Evolutionary conservation across 2,329 filamentous ascomycete species (phyloP).

Genomic region (Coniochaeta hoffmannii): DNA sequence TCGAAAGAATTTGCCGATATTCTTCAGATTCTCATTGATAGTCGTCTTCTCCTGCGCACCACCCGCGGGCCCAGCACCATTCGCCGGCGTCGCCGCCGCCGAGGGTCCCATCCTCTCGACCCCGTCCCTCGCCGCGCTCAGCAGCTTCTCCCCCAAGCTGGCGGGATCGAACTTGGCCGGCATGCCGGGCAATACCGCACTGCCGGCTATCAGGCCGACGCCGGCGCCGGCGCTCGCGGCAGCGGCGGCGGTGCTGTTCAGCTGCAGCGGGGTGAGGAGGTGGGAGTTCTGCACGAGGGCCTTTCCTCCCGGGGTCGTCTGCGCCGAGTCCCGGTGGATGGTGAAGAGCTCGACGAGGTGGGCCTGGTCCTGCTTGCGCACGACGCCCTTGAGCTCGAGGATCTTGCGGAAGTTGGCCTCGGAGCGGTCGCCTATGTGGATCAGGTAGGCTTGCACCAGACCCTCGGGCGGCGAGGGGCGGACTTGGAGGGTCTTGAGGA

Average conservation of each 20-base stretch:
- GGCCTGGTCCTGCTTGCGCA: constrained; percentile 68
- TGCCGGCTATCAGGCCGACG: constrained; percentile 32
- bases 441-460: constrained; percentile 92
- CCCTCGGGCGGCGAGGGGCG: constrained; percentile 85
- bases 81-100: constrained; percentile 24
- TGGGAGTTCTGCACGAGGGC: constrained; percentile 64
- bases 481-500: constrained; percentile 95
- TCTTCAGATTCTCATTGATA: constrained; percentile 90
- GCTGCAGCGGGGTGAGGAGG: constrained; percentile 60
- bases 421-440: constrained; percentile 89
- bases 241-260: constrained; percentile 23
- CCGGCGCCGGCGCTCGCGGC: constrained; percentile 23
- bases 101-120: constrained; percentile 69
- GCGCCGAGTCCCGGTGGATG: constrained; percentile 69
- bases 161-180: constrained; percentile 69
- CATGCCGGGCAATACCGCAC: constrained; percentile 26
- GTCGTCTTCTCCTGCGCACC: constrained; percentile 40
- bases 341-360: constrained; percentile 80
- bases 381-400: constrained; percentile 86
- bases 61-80: constrained; percentile 16
- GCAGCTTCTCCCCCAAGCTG: constrained; percentile 76
- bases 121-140: constrained; percentile 80
- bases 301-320: constrained; percentile 46
- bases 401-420: constrained; percentile 96
- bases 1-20: constrained; percentile 93